These are phyloP conservation scores for Nothomitra cinnamomea DNA, from an alignment of 2,329 filamentous ascomycete species.

Conservation along the genomic window DNA sequence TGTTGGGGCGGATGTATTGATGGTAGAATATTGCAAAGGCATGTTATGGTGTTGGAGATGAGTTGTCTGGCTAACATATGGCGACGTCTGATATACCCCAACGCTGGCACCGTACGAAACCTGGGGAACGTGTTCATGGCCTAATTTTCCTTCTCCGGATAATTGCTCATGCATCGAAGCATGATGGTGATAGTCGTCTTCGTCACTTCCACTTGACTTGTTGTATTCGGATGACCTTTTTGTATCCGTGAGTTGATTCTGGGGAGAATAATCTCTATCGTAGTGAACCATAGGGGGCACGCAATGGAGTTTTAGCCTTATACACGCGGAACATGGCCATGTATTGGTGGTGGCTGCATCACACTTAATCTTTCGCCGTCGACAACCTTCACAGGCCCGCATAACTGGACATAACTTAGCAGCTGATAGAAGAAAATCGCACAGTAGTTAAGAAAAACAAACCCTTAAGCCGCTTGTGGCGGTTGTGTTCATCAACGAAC, in stretches of 20 bases:
- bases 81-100: constrained; percentile 9
- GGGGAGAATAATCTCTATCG: constrained; percentile 37
- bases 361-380: constrained; percentile 93
- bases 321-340: constrained; percentile 92
- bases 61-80: constrained; percentile 9
- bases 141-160: constrained; percentile 1
- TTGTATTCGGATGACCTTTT: constrained; percentile 25
- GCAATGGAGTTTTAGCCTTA: constrained; percentile 81
- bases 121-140: constrained; percentile 7
- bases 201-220: constrained; percentile 20
- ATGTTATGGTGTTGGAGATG: constrained; percentile 7
- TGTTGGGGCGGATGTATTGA: not conserved
- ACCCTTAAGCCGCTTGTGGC: constrained; percentile 94
- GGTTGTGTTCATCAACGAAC: constrained; percentile 96
- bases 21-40: constrained; percentile 2
- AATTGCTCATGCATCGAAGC: not conserved
- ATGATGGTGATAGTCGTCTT: constrained; percentile 24
- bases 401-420: constrained; percentile 45
- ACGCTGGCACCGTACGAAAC: constrained; percentile 8
- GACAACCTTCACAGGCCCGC: constrained; percentile 91
- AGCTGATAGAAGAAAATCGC: not conserved
- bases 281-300: constrained; percentile 72
- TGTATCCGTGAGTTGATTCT: constrained; percentile 18
- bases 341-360: constrained; percentile 93
- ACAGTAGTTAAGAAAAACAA: constrained; percentile 16